A percentile compares a stretch with the other conserved stretches of the same genome.
These are phyloP conservation scores for Arabidopsis suecica DNA, from an alignment of 345 rosid genomes.

Conservation along the genomic window DNA sequence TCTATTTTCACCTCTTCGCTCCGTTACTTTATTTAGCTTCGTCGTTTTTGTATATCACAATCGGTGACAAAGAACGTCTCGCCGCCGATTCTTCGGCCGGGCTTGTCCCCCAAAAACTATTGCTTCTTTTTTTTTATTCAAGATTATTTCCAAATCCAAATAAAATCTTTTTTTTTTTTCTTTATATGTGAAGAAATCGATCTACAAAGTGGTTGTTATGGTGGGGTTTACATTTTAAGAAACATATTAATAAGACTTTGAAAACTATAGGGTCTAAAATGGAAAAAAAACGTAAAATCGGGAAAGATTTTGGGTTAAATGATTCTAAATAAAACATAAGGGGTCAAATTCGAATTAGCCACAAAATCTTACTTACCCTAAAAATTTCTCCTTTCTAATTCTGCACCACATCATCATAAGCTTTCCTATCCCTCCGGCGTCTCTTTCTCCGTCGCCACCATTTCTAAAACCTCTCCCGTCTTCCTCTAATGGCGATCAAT, in stretches of 20 bases:
- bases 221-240: conserved; percentile 2
- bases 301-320: conserved; percentile 1
- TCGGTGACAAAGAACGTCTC: conserved; percentile 21
- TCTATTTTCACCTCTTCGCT: conserved; percentile 2
- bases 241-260: neutral
- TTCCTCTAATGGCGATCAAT: conserved; percentile 41
- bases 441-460: conserved; percentile 7
- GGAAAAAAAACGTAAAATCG: neutral
- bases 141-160: conserved; percentile 18
- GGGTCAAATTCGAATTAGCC: conserved; percentile 30
- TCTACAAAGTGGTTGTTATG: conserved; percentile 11
- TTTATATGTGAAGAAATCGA: neutral
- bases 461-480: neutral
- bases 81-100: conserved; percentile 20
- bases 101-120: conserved; percentile 10
- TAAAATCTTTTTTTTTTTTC: neutral
- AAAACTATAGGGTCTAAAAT: neutral
- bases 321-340: neutral
- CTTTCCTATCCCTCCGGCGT: neutral
- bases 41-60: conserved; percentile 4
- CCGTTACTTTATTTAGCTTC: conserved; percentile 3
- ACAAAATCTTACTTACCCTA: conserved; percentile 13
- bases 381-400: neutral
- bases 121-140: neutral
- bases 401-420: neutral